Evolutionary conservation across 345 rosid genomes (phyloP).

Genomic region (Gossypium stocksii): DNA sequence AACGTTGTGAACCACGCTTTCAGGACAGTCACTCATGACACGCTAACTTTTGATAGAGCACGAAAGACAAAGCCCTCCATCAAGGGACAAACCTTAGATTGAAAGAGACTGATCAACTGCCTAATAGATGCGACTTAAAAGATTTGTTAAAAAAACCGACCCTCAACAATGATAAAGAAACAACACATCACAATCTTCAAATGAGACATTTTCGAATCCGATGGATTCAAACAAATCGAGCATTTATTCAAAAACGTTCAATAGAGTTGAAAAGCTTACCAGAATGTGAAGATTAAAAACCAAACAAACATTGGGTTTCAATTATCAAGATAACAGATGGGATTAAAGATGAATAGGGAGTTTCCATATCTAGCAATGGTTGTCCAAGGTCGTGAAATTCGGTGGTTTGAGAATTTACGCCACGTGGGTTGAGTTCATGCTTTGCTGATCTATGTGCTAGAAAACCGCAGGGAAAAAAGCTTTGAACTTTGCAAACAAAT

Average conservation of each 20-base stretch:
- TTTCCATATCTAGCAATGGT: neutral
- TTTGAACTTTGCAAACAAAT: neutral
- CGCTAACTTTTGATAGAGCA: no score
- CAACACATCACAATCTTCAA: neutral
- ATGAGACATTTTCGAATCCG: neutral
- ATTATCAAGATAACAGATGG: neutral
- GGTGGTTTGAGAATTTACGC: neutral
- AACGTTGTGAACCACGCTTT: no score
- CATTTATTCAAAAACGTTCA: neutral
- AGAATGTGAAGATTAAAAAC: neutral
- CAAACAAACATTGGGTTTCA: neutral
- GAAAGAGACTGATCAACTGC: no score
- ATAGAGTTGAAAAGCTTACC: neutral
- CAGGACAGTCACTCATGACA: no score
- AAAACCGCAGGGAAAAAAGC: neutral
- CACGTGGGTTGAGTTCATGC: slow-evolving; percentile 11
- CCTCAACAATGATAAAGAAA: no score
- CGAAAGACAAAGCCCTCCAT: no score
- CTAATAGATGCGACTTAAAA: neutral
- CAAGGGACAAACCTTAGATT: no score
- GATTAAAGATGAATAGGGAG: neutral
- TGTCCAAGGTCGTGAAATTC: neutral
- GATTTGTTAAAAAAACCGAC: slow-evolving; percentile 8
- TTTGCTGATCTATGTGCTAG: neutral
- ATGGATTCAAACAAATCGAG: neutral